Evolutionary conservation across 345 rosid genomes (phyloP), one percentile per base, ranked within the genome.

Genomic region (Hibiscus mutabilis): DNA sequence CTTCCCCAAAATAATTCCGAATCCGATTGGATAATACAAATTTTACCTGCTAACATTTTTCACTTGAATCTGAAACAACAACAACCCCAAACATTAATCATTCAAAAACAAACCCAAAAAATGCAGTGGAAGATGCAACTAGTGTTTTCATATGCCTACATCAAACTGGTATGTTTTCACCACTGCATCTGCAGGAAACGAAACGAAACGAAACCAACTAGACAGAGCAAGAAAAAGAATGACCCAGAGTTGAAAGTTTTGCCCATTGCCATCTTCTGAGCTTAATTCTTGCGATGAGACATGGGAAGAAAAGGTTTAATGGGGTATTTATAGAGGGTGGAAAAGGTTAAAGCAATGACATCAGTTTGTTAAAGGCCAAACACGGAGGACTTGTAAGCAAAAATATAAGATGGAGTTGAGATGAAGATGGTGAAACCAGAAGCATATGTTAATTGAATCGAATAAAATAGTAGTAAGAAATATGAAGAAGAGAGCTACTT

Each of bases 11-110:
- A n/a, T n/a, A n/a, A n/a, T n/a, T n/a, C n/a, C n/a, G n/a, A n/a
- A n/a, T n/a, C n/a, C n/a, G n/a, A n/a, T n/a, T n/a, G n/a, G n/a
- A n/a, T n/a, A n/a, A n/a, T n/a, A n/a, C n/a, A n/a, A n/a, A n/a
- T n/a, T n/a, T n/a, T n/a, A 18, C 75, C 69, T 62, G 69, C 75
- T 72, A 12, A 72, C 69, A 35, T 72, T 72, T 72, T 63, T 62
- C 52, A 72, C 75, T 63, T 72, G 69, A 72, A 72, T 16, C 75
- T 72, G 68, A 22, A 58, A 76, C 78, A 2, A 79, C 76, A 0
- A 80, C 46, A 49, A 15, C n/a, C 19, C 25, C 25, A 59, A 5
- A 14, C 46, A 42, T 42, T 10, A 1, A 5, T 60, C 42, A 68
- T 61, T 15, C 3, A 18, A 49, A 15, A 49, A 49, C 18, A 49